Evolutionary conservation across 805 yeast species (phyloP).

Genomic region (Myxozyma geophila): DNA sequence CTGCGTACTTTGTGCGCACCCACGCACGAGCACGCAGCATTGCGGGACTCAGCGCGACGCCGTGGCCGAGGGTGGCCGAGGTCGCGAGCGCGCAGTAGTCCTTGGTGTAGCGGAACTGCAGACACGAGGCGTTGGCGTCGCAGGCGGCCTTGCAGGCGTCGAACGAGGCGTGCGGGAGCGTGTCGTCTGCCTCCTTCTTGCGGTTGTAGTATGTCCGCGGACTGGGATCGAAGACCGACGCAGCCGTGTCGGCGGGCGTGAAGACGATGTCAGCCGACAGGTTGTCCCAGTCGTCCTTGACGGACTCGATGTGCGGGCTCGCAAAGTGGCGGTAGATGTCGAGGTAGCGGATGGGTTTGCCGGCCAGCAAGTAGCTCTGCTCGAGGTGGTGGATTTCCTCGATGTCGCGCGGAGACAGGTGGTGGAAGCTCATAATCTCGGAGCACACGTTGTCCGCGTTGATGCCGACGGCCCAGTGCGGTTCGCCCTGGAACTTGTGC

Average conservation of each 20-base stretch:
- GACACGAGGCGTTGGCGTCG: conserved; percentile 1
- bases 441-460: conserved; percentile 39
- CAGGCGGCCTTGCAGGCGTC: conserved; percentile 15
- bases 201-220: not conserved
- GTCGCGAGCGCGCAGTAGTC: conserved; percentile 16
- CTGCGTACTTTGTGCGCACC: not conserved
- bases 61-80: conserved; percentile 9
- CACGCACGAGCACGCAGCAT: not conserved
- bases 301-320: conserved; percentile 10
- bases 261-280: conserved; percentile 6
- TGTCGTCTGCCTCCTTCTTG: not conserved
- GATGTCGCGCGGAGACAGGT: conserved; percentile 36
- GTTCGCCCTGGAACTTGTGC: conserved; percentile 43
- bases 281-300: conserved; percentile 22
- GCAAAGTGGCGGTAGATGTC: conserved; percentile 45
- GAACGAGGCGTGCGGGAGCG: conserved; percentile 21
- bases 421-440: conserved; percentile 44
- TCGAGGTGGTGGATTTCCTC: conserved; percentile 44
- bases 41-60: not conserved
- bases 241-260: not conserved
- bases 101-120: conserved; percentile 6
- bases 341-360: conserved; percentile 31
- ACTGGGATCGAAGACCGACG: not conserved
- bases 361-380: conserved; percentile 22
- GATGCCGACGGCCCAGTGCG: conserved; percentile 32